Evolutionary conservation across 441 rosid species (phyloP), one percentile per base, ranked within the genome.

Genomic region (Euphorbia schlechtendalii): DNA sequence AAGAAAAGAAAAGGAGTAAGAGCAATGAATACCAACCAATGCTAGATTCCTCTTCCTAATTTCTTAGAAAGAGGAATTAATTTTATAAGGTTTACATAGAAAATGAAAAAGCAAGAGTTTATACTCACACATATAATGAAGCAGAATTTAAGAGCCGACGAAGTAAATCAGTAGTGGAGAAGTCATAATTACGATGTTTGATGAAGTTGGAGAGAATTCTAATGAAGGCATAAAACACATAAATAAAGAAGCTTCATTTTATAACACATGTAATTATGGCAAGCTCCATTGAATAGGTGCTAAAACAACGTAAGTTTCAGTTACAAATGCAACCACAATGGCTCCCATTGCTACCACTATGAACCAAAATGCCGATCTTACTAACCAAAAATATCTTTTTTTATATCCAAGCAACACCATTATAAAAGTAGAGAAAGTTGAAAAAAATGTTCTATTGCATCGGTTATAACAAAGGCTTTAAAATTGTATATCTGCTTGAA

Each of bases 271-370:
- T n/a, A n/a, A n/a, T n/a, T n/a, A n/a, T n/a, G n/a, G n/a, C n/a
- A n/a, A n/a, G n/a, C n/a, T n/a, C n/a, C n/a, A n/a, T n/a, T n/a
- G n/a, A n/a, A n/a, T n/a, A n/a, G n/a, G n/a, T n/a, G n/a, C 24
- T 10, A 62, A 20, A 3, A 63, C 65, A 7, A 56, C 65, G 18
- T 46, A 62, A 5, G 41, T 27, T 14, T 57, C 66, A 9, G 57
- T 63, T 0, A 18, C 15, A 53, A 65, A 65, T 24, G 68, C 68
- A 36, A 40, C 15, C n/a, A 25, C 60, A 60, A 38, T 65, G 4
- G 61, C 51, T n/a, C 24, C 52, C 17, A 63, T 24, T 5, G 68
- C 68, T 4, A 25, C 10, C 15, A 55, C 2, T 3, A n/a, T 27
- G 3, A 49, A 32, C 27, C 4, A 3, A 5, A 18, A 4, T 0